Evolutionary conservation across 2,329 filamentous ascomycete species (phyloP), one percentile per base, ranked within the genome.

Genomic region (Mycocentrospora acerina): DNA sequence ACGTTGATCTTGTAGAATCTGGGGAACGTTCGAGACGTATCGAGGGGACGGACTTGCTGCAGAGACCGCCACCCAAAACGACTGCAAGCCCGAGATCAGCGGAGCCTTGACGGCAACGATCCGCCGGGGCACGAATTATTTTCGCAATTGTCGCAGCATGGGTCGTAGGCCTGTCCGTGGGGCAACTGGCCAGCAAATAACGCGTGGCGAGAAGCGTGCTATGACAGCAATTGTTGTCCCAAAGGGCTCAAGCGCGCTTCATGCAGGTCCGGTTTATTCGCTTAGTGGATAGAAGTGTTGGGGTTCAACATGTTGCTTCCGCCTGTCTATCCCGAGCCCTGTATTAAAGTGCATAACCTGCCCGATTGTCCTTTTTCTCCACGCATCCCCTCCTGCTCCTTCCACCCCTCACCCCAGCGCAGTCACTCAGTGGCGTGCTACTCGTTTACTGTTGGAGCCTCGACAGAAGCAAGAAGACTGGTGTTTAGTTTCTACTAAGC

Each of bases 191-290:
- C 51, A 43, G 52, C 54, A 49, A 55, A 51, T 57, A 32, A 42
- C 9, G 24, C 29, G 37, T n/a, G n/a, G 40, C 52, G 47, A 54
- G 55, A 57, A 42, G 28, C 50, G 32, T 14, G 16, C 27, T 42
- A 40, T 38, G 51, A 37, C 44, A 27, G 49, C 54, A 51, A 40
- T 46, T 42, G 56, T 43, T 44, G 51, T 46, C 57, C 55, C 46
- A 48, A 56, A 42, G 42, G 33, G 42, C 30, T 29, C 39, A 24
- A 19, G 14, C n/a, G 29, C 11, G 13, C 27, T 18, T 35, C 19
- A 53, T 61, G 59, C 62, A 64, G 59, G 60, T 57, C 60, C 57
- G 54, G 47, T 42, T 51, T 42, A 43, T 51, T 60, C 58, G 58
- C 57, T 56, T 61, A 57, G 44, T 44, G 44, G 35, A 38, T 42